Base-by-base conservation (phyloP, 331 rosid genomes). In the Saraca asoca region DNA sequence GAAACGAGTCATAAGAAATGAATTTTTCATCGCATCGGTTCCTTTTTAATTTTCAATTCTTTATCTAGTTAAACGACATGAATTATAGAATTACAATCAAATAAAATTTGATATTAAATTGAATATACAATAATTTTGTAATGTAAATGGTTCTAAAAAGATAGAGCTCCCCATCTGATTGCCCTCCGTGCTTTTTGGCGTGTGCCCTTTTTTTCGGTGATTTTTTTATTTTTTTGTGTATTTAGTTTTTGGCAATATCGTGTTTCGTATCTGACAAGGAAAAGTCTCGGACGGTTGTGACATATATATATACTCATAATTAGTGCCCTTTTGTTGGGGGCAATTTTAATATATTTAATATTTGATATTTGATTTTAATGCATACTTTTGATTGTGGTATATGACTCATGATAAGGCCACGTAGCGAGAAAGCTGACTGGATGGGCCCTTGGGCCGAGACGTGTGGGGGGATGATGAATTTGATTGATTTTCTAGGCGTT, bases 211-310 rank as follows among this genome's bases (percentile, higher is more conserved):
- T 24, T 24, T 24, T 24, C 31, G 31, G 31, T 24, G 31, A 24
- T 24, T 24, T 24, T 33, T 49, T 2, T n/a, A n/a, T 58, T 7
- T 33, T 53, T 33, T 49, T 2, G 31, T n/a, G 31, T 56, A 0
- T 6, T 6, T 15, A 39, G 38, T 12, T 50, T 38, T 62, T 43
- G 48, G 57, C 52, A 2, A 4, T 14, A 5, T 9, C 5, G 41
- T 49, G 58, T 62, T 69, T 76, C 81, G 68, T 63, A 39, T 16
- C 33, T 41, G 13, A 17, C 67, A 56, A 48, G 76, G 59, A 68
- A 60, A 16, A 13, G 18, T 13, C 51, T 14, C 0, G 4, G 3
- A 37, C 19, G 4, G 17, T 7, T 41, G 12, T 7, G 3, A 14
- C 11, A 5, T 3, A 5, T 14, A 57, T 72, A n/a, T n/a, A n/a